Evolutionary conservation across 2,329 filamentous ascomycete species (phyloP), one percentile per base, ranked within the genome.

Genomic region (Colletotrichum lentis): DNA sequence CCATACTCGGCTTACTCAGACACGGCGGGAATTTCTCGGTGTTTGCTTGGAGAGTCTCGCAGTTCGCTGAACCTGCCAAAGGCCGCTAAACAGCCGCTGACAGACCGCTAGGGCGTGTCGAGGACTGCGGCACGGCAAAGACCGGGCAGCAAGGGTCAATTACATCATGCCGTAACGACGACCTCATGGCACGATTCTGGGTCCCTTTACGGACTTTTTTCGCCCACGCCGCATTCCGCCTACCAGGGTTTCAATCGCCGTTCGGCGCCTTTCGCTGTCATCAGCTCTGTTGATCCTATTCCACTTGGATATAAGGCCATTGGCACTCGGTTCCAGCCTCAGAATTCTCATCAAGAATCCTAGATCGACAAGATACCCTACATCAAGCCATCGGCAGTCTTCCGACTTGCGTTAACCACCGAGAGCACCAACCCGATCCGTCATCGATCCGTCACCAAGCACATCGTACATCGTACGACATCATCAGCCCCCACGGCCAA

Each of bases 1-100:
- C 12, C 24, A 6, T 35, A 3, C n/a, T 7, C 16, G 14, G 68
- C 68, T 64, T 58, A 62, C 55, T 66, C 58, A 60, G n/a, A 39
- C 18, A n/a, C 5, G 4, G 47, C 73, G 75, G 75, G 67, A 73
- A 75, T 76, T 74, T 73, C 71, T 77, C 75, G 75, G 75, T 69
- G 62, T 76, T 64, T 69, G 62, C 62, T 62, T 18, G 22, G 59
- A 16, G 54, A 49, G 39, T 43, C 24, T 65, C 62, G 53, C 71
- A 41, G 69, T 72, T 72, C 56, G 58, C 70, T 41, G 62, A 53
- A 31, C 24, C 39, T n/a, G 16, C 56, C 43, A 55, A 37, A 52
- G 18, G 22, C 37, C 46, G 16, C 52, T 56, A 16, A 24, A 52
- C 24, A 24, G n/a, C 55, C 54, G 53, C 53, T 56, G 37, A 18